phyloP scores from a whole-genome alignment of 2,329 filamentous ascomycete genomes.

The Calonectria multiphialidica region DNA sequence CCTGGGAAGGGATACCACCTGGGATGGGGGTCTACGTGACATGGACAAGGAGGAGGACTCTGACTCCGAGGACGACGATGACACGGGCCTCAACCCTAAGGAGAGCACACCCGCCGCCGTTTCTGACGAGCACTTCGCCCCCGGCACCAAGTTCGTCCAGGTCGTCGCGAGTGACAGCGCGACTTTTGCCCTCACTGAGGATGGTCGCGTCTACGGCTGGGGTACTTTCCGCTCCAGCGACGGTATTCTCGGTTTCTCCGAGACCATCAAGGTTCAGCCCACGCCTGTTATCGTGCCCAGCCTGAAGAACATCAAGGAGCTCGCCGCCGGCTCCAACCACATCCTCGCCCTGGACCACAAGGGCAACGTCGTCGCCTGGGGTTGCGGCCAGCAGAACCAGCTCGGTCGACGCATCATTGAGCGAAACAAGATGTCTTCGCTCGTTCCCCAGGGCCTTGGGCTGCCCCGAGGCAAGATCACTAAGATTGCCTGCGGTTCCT shows the following conservation, averaged over 20 bases:
- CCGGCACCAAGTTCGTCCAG: constrained; percentile 71
- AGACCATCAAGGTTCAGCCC: constrained; percentile 62
- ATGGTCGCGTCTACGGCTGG: constrained; percentile 85
- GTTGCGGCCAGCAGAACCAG: constrained; percentile 76
- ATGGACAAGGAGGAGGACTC: constrained; percentile 65
- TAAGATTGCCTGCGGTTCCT: constrained; percentile 73
- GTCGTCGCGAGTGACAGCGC: constrained; percentile 81
- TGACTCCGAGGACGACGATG: constrained; percentile 69
- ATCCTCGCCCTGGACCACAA: constrained; percentile 75
- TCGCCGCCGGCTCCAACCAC: constrained; percentile 79
- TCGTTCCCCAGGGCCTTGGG: constrained; percentile 70
- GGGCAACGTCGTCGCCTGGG: constrained; percentile 78
- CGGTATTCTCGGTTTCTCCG: constrained; percentile 74
- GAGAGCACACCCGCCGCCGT: constrained; percentile 77
- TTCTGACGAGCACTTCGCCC: constrained; percentile 68
- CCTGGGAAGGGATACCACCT: constrained; percentile 79
- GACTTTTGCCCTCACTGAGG: constrained; percentile 80
- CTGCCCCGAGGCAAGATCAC: constrained; percentile 69
- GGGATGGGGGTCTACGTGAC: constrained; percentile 73
- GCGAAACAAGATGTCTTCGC: constrained; percentile 72
- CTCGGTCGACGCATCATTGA: constrained; percentile 71
- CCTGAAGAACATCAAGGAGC: constrained; percentile 74
- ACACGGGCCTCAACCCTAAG: constrained; percentile 76
- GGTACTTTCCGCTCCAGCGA: constrained; percentile 80
- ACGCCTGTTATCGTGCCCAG: constrained; percentile 68